Base-by-base conservation (phyloP, 1,284 basidiomycete species). In the Lignosus rhinocerotis region DNA sequence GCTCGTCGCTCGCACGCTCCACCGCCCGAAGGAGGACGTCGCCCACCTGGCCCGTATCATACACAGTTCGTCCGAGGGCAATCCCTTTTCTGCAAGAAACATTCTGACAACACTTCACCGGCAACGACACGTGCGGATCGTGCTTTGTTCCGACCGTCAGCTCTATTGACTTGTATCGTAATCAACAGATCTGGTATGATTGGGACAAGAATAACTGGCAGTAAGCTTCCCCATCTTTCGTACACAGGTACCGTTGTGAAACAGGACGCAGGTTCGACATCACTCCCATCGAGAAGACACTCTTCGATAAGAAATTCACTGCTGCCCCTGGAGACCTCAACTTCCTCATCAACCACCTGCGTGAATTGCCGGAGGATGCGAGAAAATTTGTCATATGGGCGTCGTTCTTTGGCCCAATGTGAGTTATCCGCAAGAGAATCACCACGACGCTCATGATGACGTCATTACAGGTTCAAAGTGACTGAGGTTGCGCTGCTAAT, bases 371-470 rank as follows among this genome's bases (percentile, higher is more conserved):
- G 2, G 79, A 82, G 38, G 86, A 88, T 60, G 85, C 85, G 0
- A 75, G 76, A 59, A 86, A 83, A 61, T 89, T 86, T 67, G 73
- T 89, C 17, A 74, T 81, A 44, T 88, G 86, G 87, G 87, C 86
- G 11, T 82, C 83, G 7, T 82, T 87, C 67, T 88, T 89, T 63
- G 87, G 87, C 2, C 80, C 86, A 63, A 86, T 83, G 85, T 87
- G n/a, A 51, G 52, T 50, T 30, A 65, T 58, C 79, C 75, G 6
- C 14, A 25, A 25, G 25, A 25, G 2, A 25, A 25, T 25, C 4
- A 25, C 25, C 25, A 25, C 25, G 25, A 39, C 63, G 21, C 44
- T 7, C 31, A 41, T 36, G 62, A 25, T 50, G 36, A 33, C 31
- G 33, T 55, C 48, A 36, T 36, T 19, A 5, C 56, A 87, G 86